Conservation (phyloP, 192 early-diverging fungal genomes). For the Coemansia sp. region DNA sequence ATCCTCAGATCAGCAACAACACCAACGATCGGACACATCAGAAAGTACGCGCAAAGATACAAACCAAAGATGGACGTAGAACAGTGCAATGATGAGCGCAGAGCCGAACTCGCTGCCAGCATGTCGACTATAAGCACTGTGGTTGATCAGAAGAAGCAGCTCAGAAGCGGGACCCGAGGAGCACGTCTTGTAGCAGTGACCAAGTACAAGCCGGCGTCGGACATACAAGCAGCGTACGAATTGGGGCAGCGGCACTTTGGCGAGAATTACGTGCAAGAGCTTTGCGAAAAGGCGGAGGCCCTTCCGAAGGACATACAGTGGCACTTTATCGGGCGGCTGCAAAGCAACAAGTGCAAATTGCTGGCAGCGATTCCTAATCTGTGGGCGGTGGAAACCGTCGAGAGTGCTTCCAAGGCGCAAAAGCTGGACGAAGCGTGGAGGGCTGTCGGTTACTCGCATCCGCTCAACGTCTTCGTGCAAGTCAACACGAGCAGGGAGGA, state of each 20-base stretch:
- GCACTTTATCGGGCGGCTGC: slow-evolving; percentile 97
- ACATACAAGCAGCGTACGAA: slow-evolving; percentile 75
- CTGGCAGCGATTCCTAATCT: slow-evolving; percentile 86
- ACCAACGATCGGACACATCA: not conserved
- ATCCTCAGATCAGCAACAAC: not conserved
- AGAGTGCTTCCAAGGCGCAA: slow-evolving; percentile 78
- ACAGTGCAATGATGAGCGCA: slow-evolving; percentile 22
- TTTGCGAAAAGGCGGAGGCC: slow-evolving; percentile 80
- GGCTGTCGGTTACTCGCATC: slow-evolving; percentile 41
- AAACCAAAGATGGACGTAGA: slow-evolving; percentile 13
- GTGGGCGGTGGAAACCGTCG: slow-evolving; percentile 91
- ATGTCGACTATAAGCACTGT: slow-evolving; percentile 10
- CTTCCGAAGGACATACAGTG: slow-evolving; percentile 88
- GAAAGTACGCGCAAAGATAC: not conserved
- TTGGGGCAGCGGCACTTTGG: slow-evolving; percentile 93
- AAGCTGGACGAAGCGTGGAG: slow-evolving; percentile 77
- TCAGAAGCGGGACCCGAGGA: slow-evolving; percentile 8
- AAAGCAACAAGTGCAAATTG: slow-evolving; percentile 95
- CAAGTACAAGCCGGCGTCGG: slow-evolving; percentile 86
- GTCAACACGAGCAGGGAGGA: slow-evolving; percentile 94
- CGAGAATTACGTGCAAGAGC: slow-evolving; percentile 96
- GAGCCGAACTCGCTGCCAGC: slow-evolving; percentile 18
- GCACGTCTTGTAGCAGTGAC: slow-evolving; percentile 87
- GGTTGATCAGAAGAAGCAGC: not conserved
- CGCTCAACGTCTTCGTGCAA: slow-evolving; percentile 85